Evolutionary conservation across 192 early-diverging fungal genomes (phyloP).

Genomic region (Phlyctochytrium planicorne): DNA sequence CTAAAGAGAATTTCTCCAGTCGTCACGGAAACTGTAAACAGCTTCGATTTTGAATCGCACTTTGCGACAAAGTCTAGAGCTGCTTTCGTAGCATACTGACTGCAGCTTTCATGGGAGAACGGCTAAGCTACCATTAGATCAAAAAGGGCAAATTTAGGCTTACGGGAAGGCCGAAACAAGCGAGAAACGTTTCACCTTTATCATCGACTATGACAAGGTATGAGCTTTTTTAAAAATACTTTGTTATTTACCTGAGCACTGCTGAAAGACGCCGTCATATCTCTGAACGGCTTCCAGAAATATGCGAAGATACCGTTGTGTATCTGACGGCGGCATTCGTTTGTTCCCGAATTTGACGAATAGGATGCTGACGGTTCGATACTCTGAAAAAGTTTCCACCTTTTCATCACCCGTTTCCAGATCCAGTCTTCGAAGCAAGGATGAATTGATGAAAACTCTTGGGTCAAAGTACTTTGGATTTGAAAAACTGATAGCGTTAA

Average conservation of each 20-base stretch:
- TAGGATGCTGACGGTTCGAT: background rate
- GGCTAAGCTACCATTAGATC: no score
- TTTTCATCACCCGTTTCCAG: background rate
- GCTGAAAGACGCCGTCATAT: conserved; percentile 3
- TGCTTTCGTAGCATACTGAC: background rate
- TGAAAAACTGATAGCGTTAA: background rate
- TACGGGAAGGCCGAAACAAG: background rate
- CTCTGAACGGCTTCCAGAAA: background rate
- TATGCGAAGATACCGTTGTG: background rate
- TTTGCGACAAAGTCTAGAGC: background rate
- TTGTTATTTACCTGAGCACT: conserved; percentile 5
- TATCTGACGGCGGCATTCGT: background rate
- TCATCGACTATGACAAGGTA: conserved; percentile 2
- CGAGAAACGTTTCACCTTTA: background rate
- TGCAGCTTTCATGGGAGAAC: background rate
- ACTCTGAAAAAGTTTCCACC: background rate
- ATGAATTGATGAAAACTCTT: background rate
- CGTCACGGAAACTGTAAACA: background rate
- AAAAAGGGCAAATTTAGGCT: background rate
- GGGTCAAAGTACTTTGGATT: background rate
- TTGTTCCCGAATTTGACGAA: background rate
- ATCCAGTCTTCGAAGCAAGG: background rate
- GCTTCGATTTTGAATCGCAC: background rate
- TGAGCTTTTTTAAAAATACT: background rate
- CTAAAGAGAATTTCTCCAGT: background rate